A percentile compares a stretch with the other conserved stretches of the same genome.
phyloP scores from a whole-genome alignment of 2,329 filamentous ascomycete genomes.

The Septoria linicola region DNA sequence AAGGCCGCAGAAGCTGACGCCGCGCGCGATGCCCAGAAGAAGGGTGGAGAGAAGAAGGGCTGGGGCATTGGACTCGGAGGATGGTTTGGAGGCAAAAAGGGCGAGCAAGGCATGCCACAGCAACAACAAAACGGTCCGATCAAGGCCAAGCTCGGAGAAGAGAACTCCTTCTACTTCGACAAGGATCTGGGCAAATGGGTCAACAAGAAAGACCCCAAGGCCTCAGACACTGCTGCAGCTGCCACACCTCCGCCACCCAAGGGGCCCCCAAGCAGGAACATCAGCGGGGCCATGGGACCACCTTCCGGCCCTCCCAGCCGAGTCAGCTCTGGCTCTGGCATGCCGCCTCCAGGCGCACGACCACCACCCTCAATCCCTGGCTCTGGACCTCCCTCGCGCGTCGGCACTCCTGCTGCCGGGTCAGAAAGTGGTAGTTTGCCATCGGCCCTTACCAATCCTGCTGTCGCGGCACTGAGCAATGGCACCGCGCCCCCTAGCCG shows the following conservation, averaged over 20 bases:
- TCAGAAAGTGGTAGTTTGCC: slow-evolving; percentile 16
- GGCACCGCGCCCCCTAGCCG: slow-evolving; percentile 60
- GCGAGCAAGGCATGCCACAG: slow-evolving; percentile 60
- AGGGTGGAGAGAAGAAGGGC: slow-evolving; percentile 43
- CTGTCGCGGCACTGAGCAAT: slow-evolving; percentile 18
- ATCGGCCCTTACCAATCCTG: slow-evolving; percentile 18
- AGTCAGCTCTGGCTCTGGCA: slow-evolving; percentile 25
- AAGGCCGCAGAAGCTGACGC: slow-evolving; percentile 74
- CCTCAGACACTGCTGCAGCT: slow-evolving; percentile 56
- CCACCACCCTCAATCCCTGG: slow-evolving; percentile 16
- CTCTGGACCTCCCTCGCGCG: slow-evolving; percentile 35
- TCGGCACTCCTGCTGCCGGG: slow-evolving; percentile 33
- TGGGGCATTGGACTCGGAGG: slow-evolving; percentile 70
- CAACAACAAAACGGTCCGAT: slow-evolving; percentile 62
- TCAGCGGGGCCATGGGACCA: slow-evolving; percentile 57
- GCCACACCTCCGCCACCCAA: slow-evolving; percentile 74
- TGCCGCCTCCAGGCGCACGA: slow-evolving; percentile 15
- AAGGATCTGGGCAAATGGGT: slow-evolving; percentile 97
- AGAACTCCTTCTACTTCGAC: slow-evolving; percentile 91
- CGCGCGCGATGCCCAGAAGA: slow-evolving; percentile 54
- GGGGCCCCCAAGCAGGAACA: slow-evolving; percentile 50
- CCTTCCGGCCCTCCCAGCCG: slow-evolving; percentile 40
- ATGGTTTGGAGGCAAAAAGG: slow-evolving; percentile 70
- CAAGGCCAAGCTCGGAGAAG: slow-evolving; percentile 88
- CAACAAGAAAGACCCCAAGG: slow-evolving; percentile 76